These are phyloP conservation scores for Sporothrix curviconia DNA, from an alignment of 2,329 filamentous ascomycete species.

Conservation along the genomic window DNA sequence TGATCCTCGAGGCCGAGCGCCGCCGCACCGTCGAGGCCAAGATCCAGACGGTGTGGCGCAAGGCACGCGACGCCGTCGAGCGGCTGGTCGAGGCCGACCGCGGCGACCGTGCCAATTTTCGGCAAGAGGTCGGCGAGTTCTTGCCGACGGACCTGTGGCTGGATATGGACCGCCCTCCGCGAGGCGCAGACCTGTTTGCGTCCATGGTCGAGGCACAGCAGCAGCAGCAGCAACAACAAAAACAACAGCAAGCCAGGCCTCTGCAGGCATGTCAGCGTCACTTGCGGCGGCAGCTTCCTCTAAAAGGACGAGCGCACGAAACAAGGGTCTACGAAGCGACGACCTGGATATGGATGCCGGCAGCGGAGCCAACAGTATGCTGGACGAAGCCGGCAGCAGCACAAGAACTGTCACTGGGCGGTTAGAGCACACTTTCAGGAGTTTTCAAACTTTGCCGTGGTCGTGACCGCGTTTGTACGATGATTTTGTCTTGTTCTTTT, in stretches of 20 bases:
- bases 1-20: constrained; percentile 77
- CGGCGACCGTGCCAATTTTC: constrained; percentile 68
- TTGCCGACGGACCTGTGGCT: constrained; percentile 85
- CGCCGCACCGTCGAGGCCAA: constrained; percentile 66
- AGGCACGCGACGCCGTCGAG: constrained; percentile 70
- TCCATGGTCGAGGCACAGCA: neutral
- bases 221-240: neutral
- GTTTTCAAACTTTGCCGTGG: neutral
- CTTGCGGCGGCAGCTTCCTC: no score
- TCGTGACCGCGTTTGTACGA: neutral
- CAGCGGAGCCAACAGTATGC: neutral
- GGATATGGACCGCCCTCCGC: constrained; percentile 57
- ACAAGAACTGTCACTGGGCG: constrained; percentile 16
- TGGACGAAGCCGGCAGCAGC: constrained; percentile 15
- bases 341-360: neutral
- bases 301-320: neutral
- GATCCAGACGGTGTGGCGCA: constrained; percentile 66
- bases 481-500: neutral
- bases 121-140: constrained; percentile 75
- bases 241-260: neutral
- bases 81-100: constrained; percentile 68
- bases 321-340: neutral
- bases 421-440: neutral
- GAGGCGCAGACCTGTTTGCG: constrained; percentile 40
- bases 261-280: no score